Evolutionary conservation across 805 yeast species (phyloP).

Genomic region (Schizosaccharomyces octosporus): DNA sequence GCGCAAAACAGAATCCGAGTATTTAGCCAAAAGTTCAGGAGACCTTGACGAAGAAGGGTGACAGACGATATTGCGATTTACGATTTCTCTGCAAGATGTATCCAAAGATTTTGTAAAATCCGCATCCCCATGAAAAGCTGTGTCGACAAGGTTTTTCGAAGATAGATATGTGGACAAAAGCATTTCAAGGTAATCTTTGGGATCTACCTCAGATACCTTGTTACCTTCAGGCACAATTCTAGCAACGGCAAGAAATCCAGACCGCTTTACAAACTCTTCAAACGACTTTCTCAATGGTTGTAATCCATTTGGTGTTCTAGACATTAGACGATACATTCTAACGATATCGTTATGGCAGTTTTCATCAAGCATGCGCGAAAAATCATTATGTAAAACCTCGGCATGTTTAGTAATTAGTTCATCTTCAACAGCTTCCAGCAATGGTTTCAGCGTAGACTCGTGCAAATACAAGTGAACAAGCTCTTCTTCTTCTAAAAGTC

Average conservation of each 20-base stretch:
- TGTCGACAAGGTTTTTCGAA: constrained; percentile 37
- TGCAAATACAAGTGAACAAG: constrained; percentile 61
- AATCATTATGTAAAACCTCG: constrained; percentile 48
- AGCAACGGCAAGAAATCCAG: constrained; percentile 37
- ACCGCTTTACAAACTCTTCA: constrained; percentile 42
- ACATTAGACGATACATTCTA: constrained; percentile 51
- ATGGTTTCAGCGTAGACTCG: constrained; percentile 54
- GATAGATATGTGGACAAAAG: constrained; percentile 44
- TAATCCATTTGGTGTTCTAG: constrained; percentile 55
- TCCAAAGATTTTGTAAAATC: constrained; percentile 71
- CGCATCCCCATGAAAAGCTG: constrained; percentile 48
- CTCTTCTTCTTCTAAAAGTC: constrained; percentile 62
- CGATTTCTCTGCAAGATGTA: constrained; percentile 61
- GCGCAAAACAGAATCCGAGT: constrained; percentile 61
- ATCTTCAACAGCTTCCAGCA: constrained; percentile 50
- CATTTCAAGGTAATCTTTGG: constrained; percentile 58
- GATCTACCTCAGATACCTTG: constrained; percentile 22
- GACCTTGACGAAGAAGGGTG: constrained; percentile 34
- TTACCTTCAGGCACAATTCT: constrained; percentile 21
- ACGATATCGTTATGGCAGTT: constrained; percentile 47
- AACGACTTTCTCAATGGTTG: constrained; percentile 53
- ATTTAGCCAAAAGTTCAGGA: constrained; percentile 76
- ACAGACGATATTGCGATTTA: constrained; percentile 65
- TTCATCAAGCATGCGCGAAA: constrained; percentile 47
- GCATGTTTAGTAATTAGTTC: constrained; percentile 63